phyloP scores from a whole-genome alignment of 805 yeast genomes.

The Pichia exigua region DNA sequence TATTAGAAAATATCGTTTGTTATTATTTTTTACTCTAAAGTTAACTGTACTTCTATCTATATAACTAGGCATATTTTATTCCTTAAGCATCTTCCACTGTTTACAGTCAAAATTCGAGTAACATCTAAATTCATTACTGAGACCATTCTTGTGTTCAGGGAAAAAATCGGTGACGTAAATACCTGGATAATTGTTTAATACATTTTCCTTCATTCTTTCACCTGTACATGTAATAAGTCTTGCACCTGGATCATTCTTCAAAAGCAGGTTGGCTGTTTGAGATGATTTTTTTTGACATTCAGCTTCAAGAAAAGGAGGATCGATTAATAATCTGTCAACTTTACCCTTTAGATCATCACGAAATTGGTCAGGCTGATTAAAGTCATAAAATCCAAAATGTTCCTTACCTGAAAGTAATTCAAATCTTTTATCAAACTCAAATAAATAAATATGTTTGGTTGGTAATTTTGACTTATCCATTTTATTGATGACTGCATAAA shows the following conservation, averaged over 20 bases:
- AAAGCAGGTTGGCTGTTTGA: conserved; percentile 51
- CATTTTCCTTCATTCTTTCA: conserved; percentile 71
- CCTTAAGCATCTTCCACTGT: conserved; percentile 49
- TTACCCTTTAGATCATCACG: conserved; percentile 50
- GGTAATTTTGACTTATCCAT: conserved; percentile 46
- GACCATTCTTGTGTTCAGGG: conserved; percentile 80
- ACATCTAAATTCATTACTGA: conserved; percentile 82
- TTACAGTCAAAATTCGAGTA: conserved; percentile 70
- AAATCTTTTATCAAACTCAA: conserved; percentile 77
- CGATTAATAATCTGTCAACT: conserved; percentile 68
- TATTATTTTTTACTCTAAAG: too few relatives aligned
- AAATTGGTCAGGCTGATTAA: conserved; percentile 55
- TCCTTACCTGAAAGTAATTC: conserved; percentile 59
- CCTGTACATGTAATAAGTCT: conserved; percentile 78
- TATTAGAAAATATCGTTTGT: too few relatives aligned
- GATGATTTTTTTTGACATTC: conserved; percentile 75
- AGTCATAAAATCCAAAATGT: conserved; percentile 69
- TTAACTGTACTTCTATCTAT: neutral
- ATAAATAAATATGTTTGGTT: conserved; percentile 59
- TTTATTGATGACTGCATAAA: conserved; percentile 70
- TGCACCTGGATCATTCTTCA: conserved; percentile 36
- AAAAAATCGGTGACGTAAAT: conserved; percentile 54
- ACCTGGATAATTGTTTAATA: conserved; percentile 55
- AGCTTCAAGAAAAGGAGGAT: conserved; percentile 80
- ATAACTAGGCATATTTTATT: neutral